Evolutionary conservation across 2,329 filamentous ascomycete species (phyloP).

Genomic region (Rhynchosporium graminicola): DNA sequence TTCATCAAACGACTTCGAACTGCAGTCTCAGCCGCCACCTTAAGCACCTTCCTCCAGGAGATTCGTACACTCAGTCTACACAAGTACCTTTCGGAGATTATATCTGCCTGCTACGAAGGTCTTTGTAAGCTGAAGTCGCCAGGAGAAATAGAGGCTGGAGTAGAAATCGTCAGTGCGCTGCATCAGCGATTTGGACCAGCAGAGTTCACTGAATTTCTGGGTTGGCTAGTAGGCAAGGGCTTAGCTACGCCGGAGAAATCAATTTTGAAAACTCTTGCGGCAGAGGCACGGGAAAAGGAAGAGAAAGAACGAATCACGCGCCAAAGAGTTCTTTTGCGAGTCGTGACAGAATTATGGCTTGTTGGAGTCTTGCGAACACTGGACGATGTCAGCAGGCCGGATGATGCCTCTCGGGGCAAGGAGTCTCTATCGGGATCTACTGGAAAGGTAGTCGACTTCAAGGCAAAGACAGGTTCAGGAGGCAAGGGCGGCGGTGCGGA

Average conservation of each 20-base stretch:
- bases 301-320: slow-evolving; percentile 89
- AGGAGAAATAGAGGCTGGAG: slow-evolving; percentile 86
- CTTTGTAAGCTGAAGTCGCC: slow-evolving; percentile 88
- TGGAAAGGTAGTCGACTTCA: slow-evolving; percentile 63
- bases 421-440: slow-evolving; percentile 48
- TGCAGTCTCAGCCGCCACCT: slow-evolving; percentile 76
- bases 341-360: slow-evolving; percentile 95
- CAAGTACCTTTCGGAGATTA: slow-evolving; percentile 96
- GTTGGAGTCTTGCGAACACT: slow-evolving; percentile 84
- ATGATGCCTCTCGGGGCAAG: slow-evolving; percentile 58
- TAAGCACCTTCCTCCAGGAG: slow-evolving; percentile 84
- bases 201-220: slow-evolving; percentile 89
- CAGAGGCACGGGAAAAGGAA: slow-evolving; percentile 87
- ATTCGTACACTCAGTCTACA: slow-evolving; percentile 87
- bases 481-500: slow-evolving; percentile 72
- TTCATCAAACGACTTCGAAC: slow-evolving; percentile 97
- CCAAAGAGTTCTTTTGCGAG: slow-evolving; percentile 81
- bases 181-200: slow-evolving; percentile 90
- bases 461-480: slow-evolving; percentile 53
- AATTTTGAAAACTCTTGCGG: slow-evolving; percentile 72
- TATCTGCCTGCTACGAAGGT: slow-evolving; percentile 93
- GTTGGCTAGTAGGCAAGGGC: slow-evolving; percentile 88
- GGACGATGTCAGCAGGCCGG: slow-evolving; percentile 62
- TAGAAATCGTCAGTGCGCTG: slow-evolving; percentile 91
- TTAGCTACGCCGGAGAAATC: slow-evolving; percentile 88